These are phyloP conservation scores for Olyra latifolia DNA, from an alignment of 176 grass and related monocot species.

Conservation along the genomic window DNA sequence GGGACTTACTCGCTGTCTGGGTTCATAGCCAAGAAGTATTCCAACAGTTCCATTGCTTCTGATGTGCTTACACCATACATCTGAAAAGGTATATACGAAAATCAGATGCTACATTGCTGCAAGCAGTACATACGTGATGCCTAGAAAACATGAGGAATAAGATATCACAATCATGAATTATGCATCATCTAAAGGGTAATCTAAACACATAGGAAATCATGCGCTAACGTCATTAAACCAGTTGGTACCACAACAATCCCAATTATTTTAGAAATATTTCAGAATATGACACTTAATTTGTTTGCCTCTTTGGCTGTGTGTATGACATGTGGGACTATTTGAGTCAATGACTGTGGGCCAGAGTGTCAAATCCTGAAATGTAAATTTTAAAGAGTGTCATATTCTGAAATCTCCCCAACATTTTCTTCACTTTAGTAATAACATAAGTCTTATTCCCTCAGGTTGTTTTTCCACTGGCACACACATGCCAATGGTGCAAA, in stretches of 20 bases:
- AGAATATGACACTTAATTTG: no score
- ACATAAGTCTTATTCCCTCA: neutral
- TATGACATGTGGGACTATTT: no score
- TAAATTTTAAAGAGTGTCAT: no score
- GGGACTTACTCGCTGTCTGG: slow-evolving; percentile 67
- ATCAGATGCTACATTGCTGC: neutral
- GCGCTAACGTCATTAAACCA: neutral
- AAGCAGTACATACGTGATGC: neutral
- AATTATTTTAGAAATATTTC: no score
- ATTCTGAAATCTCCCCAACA: no score
- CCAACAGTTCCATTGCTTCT: slow-evolving; percentile 76
- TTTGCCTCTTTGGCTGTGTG: no score
- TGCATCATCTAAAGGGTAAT: neutral
- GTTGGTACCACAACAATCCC: no score
- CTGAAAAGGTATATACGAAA: slow-evolving; percentile 41
- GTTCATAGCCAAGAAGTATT: slow-evolving; percentile 79
- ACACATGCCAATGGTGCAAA: neutral
- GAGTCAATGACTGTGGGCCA: no score
- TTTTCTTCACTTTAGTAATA: slow-evolving; percentile 38
- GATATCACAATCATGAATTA: neutral
- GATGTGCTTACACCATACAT: slow-evolving; percentile 77
- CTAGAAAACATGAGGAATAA: neutral
- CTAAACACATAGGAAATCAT: neutral
- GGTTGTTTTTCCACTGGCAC: neutral
- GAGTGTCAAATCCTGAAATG: no score